Base-by-base conservation (phyloP, 1,139 yeast species). In the Ogataea hybrid region DNA sequence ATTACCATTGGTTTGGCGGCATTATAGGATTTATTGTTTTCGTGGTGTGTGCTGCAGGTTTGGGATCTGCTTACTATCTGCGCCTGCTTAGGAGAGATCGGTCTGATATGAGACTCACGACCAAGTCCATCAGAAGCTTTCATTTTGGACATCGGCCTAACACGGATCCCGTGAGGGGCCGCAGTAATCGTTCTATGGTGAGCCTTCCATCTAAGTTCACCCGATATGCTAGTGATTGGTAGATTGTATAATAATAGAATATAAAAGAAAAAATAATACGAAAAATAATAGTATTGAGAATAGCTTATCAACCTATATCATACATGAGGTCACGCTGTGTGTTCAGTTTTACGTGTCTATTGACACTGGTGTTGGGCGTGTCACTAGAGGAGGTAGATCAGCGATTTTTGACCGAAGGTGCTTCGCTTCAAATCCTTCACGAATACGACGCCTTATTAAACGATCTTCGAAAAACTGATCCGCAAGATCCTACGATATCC, bases 1-100 rank as follows among this genome's bases (percentile, higher is more conserved):
- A 36, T 40, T 62, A 73, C 25, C 73, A 67, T 3, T 82, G 89
- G 85, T 83, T 80, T 62, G 79, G 81, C 54, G 85, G 86, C 38
- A 80, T 84, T 45, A 57, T 83, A 25, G 83, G 82, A 6, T 65
- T 76, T 28, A 65, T 79, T 44, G 49, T 75, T n/a, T 51, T 64
- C 4, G 51, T 74, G 31, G 67, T 73, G 28, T 17, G 58, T 18
- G 41, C 51, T 1, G 58, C 68, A 38, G 63, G 66, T 29, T n/a
- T 53, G 1, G 41, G 58, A 37, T 77, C 75, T 5, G 65, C 62
- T 39, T 42, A 56, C 32, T 75, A 73, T 68, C 59, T 75, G 49
- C 59, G 53, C 7, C 44, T 35, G 50, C 60, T 50, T 39, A 56
- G 43, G 46, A 52, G 37, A 47, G 54, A 27, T 46, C 53, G 43